Evolutionary conservation across 2,329 filamentous ascomycete genomes (phyloP), one percentile per base, ranked within the genome.

Genomic region (Metarhizium robertsii): DNA sequence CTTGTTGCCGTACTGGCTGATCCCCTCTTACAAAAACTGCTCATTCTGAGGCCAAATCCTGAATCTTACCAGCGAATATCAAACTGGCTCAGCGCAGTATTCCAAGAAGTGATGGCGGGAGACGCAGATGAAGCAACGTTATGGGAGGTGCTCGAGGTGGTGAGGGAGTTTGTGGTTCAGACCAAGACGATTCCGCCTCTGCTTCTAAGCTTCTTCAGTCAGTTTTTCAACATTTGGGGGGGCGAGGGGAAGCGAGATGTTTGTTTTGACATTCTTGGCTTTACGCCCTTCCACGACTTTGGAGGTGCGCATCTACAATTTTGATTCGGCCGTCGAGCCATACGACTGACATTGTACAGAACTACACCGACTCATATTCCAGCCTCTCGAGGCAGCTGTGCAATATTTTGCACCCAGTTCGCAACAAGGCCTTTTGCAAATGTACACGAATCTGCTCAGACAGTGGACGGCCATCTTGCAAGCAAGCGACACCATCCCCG

Each of bases 1-100:
- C 76, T 95, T 2, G 83, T 91, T 45, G 88, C 90, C 5, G 83
- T 88, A 4, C 73, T 95, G 14, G 81, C 80, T 2, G 88, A 95
- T 64, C 86, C 86, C 3, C 74, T 95, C 34, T 78, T 92, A 1
- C 89, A 92, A 66, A 94, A 92, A 65, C 75, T 92, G 29, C 72
- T 90, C 38, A 72, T 88, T n/a, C 71, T 88, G 34, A 79, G 81
- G 52, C 80, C 85, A 2, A 78, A 80, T 40, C 70, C 73, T 16
- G 73, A 77, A 51, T 75, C 75, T 13, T 70, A 75, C 32, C 71
- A 73, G 52, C 75, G 84, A n/a, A 74, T 84, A 47, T 73, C 77
- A 47, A 78, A 79, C 61, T 87, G 84, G 84, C 65, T 87, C 46
- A 67, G 73, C 50, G 77, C 81, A 2, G 78, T 77, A 50, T 71